Evolutionary conservation across 2,329 filamentous ascomycete species (phyloP), one percentile per base, ranked within the genome.

Genomic region (Lasiodiplodia sp.): DNA sequence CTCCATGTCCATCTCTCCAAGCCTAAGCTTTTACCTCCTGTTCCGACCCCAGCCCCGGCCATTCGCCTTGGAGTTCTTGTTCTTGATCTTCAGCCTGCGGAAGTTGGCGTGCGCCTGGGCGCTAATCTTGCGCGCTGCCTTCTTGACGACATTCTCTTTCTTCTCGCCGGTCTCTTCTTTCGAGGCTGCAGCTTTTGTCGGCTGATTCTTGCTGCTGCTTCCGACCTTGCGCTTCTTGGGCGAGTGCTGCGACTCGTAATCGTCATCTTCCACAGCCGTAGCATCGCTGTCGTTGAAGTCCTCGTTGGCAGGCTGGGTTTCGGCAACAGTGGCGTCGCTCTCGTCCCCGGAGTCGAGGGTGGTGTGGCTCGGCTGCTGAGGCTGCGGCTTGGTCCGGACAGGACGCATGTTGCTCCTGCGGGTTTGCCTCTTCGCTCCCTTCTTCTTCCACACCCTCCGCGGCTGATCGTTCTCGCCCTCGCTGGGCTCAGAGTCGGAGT

Each of bases 371-470:
- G 72, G 44, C 71, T 67, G 38, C 67, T 67, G 67, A 25, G 71
- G 57, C n/a, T 21, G 49, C 2, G 5, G 52, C 28, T n/a, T 4
- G 55, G 37, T 25, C 60, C 71, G 63, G 47, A 69, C 67, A 51
- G 51, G 71, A 73, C 72, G 71, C 78, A 77, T 92, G 69, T 90
- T 93, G 67, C 87, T 85, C 58, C 85, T 83, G 70, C 90, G 85
- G 3, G 92, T 95, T 67, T 92, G 93, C 70, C 92, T 85, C 83
- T 96, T 96, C 77, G 92, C 87, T 0, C 92, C 92, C 82, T 92
- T 92, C 86, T 96, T 96, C 84, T 94, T 95, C 83, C 87, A 95
- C 1, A 87, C 79, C 66, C 85, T 87, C 47, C 89, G 77, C 2
- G 89, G 89, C 70, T 87, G 83, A 73, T 88, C 81, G 47, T 25